These are phyloP conservation scores for Flaveria bidentis DNA, from an alignment of 129 eudicot genomes.

Conservation along the genomic window DNA sequence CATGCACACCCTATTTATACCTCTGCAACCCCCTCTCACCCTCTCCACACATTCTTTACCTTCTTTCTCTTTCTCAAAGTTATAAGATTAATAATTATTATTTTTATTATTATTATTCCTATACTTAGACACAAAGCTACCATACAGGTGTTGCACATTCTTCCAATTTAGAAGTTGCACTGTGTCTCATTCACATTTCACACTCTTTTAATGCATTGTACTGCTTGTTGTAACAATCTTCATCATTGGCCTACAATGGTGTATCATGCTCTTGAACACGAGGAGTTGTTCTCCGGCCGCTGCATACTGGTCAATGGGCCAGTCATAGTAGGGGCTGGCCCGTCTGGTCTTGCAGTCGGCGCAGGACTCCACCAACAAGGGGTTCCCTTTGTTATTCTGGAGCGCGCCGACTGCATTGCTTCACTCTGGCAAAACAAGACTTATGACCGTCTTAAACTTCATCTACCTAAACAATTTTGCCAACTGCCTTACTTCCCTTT, in stretches of 20 bases:
- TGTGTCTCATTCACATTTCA: slow-evolving; percentile 21
- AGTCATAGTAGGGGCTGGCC: slow-evolving; percentile 95
- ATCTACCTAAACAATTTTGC: slow-evolving; percentile 84
- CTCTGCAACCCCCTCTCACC: slow-evolving; percentile 54
- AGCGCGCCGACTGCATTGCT: slow-evolving; percentile 88
- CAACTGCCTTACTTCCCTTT: slow-evolving; percentile 77
- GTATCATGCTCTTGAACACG: slow-evolving; percentile 35
- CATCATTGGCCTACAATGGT: slow-evolving; percentile 41
- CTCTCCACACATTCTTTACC: slow-evolving; percentile 60
- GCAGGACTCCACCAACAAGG: slow-evolving; percentile 82
- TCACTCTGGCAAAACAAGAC: slow-evolving; percentile 92
- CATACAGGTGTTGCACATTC: slow-evolving; percentile 6
- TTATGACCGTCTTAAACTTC: slow-evolving; percentile 88
- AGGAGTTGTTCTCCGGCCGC: slow-evolving; percentile 56
- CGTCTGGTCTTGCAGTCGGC: slow-evolving; percentile 89
- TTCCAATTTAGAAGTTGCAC: too few relatives aligned
- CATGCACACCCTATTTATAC: slow-evolving; percentile 73
- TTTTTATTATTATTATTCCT: slow-evolving; percentile 11
- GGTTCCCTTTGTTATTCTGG: slow-evolving; percentile 77
- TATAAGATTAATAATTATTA: slow-evolving; percentile 6
- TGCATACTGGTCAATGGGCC: slow-evolving; percentile 87
- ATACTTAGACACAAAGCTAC: slow-evolving; percentile 30
- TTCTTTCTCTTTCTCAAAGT: slow-evolving; percentile 20
- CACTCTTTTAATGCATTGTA: slow-evolving; percentile 43
- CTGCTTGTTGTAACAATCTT: slow-evolving; percentile 26